phyloP scores from a whole-genome alignment of 176 grass and related monocot species.

The Oryza meyeriana region DNA sequence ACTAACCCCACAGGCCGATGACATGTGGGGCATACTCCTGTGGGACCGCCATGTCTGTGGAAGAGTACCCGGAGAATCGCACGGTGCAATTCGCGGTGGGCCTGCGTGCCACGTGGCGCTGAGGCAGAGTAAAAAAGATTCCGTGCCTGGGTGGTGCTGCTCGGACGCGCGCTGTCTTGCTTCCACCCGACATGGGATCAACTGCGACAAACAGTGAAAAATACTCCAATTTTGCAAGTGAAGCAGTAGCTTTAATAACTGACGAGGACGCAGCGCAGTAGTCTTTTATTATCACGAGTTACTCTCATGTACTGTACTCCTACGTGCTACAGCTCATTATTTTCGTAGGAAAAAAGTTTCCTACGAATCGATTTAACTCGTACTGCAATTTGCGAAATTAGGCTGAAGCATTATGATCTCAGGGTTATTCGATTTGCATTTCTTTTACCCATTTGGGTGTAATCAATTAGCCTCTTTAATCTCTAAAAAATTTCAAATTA shows the following conservation, averaged over 20 bases:
- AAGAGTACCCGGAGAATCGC: not conserved
- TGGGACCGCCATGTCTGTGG: not conserved
- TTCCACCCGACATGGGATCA: slow-evolving; percentile 37
- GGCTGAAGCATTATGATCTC: too few species aligned
- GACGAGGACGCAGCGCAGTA: not conserved
- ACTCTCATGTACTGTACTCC: not conserved
- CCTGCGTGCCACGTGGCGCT: not conserved
- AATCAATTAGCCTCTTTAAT: too few species aligned
- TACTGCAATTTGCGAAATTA: too few species aligned
- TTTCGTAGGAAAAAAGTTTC: too few species aligned
- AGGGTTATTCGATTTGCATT: too few species aligned
- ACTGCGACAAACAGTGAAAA: not conserved
- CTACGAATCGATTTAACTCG: too few species aligned
- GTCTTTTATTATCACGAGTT: not conserved
- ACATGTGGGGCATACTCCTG: not conserved
- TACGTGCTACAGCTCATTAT: too few species aligned
- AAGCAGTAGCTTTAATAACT: not conserved
- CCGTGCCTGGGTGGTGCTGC: not conserved
- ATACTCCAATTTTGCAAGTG: not conserved
- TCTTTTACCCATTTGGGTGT: too few species aligned
- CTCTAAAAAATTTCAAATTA: too few species aligned
- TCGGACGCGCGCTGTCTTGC: not conserved
- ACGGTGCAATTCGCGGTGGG: not conserved
- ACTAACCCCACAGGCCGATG: not conserved
- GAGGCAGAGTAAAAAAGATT: not conserved